phyloP scores from a whole-genome alignment of 75 land plant species.

The Selaginella tamariscina region DNA sequence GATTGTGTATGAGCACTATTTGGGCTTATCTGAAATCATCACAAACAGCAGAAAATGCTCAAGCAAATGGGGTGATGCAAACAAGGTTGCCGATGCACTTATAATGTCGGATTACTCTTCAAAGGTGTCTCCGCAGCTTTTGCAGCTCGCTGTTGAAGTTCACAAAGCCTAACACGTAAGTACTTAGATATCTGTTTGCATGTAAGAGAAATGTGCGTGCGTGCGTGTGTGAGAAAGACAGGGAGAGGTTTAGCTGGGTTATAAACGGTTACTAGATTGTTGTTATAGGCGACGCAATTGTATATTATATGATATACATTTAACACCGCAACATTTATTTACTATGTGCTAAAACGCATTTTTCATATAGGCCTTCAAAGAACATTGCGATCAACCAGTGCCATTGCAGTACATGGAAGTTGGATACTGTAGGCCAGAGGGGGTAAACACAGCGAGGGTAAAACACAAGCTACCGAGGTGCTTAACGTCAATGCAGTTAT shows the following conservation, averaged over 20 bases:
- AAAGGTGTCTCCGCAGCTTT: conserved; percentile 15
- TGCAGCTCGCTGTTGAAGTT: conserved; percentile 14
- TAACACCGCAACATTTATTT: too few species aligned
- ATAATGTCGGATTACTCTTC: conserved; percentile 17
- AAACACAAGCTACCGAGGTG: conserved; percentile 51
- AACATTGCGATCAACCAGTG: conserved; percentile 19
- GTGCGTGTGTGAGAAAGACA: too few species aligned
- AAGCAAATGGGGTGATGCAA: background rate
- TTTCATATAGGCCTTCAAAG: background rate
- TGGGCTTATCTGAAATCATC: too few species aligned
- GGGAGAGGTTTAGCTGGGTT: background rate
- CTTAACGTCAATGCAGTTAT: conserved; percentile 33
- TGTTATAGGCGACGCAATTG: background rate
- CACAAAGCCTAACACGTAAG: conserved; percentile 17
- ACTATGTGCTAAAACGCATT: background rate
- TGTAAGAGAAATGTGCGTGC: too few species aligned
- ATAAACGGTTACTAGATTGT: conserved; percentile 1
- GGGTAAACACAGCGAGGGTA: conserved; percentile 10
- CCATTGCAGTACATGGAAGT: conserved; percentile 19
- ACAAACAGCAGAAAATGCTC: conserved; percentile 12
- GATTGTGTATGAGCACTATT: too few species aligned
- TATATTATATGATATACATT: background rate
- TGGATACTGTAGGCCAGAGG: conserved; percentile 13
- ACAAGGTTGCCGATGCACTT: conserved; percentile 6
- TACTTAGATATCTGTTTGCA: background rate